Evolutionary conservation across 352 stramenopile genomes (phyloP).

Genomic region (Globisporangium cederbergense): DNA sequence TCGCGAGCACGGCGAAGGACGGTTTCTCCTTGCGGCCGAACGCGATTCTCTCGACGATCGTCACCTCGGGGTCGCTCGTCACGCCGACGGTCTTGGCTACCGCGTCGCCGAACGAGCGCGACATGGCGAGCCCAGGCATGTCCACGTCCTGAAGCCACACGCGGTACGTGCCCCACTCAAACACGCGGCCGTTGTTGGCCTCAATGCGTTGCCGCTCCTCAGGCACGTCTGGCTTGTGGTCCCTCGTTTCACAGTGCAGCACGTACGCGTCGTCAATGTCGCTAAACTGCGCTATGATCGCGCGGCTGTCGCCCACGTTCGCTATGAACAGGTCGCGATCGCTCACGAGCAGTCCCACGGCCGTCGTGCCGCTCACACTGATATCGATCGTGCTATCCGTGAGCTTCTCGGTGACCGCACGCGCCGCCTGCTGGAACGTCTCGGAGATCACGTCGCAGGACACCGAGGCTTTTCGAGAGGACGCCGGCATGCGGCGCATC

Average conservation of each 20-base stretch:
- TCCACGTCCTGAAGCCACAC: constrained; percentile 86
- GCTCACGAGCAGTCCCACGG: constrained; percentile 55
- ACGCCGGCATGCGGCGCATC: background rate
- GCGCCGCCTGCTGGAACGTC: constrained; percentile 49
- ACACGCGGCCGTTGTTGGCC: constrained; percentile 68
- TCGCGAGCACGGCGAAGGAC: constrained; percentile 71
- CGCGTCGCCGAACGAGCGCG: constrained; percentile 71
- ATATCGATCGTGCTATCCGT: constrained; percentile 55
- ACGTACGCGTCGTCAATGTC: constrained; percentile 35
- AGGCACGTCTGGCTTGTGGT: constrained; percentile 78
- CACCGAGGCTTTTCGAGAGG: constrained; percentile 17
- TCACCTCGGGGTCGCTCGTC: constrained; percentile 63
- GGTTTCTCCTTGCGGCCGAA: constrained; percentile 23
- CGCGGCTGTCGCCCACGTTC: constrained; percentile 75
- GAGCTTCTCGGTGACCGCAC: constrained; percentile 37
- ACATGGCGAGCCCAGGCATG: constrained; percentile 85
- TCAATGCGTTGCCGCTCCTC: constrained; percentile 72
- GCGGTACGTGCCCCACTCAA: constrained; percentile 72
- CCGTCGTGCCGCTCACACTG: constrained; percentile 75
- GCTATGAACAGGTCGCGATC: constrained; percentile 64
- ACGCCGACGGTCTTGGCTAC: constrained; percentile 81
- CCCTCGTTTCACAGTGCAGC: constrained; percentile 57
- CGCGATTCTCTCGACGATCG: constrained; percentile 34
- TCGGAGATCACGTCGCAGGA: constrained; percentile 41
- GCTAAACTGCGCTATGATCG: constrained; percentile 44